Evolutionary conservation across 192 early-diverging fungal species (phyloP), one percentile per base, ranked within the genome.

Genomic region (Linnemannia elongata): DNA sequence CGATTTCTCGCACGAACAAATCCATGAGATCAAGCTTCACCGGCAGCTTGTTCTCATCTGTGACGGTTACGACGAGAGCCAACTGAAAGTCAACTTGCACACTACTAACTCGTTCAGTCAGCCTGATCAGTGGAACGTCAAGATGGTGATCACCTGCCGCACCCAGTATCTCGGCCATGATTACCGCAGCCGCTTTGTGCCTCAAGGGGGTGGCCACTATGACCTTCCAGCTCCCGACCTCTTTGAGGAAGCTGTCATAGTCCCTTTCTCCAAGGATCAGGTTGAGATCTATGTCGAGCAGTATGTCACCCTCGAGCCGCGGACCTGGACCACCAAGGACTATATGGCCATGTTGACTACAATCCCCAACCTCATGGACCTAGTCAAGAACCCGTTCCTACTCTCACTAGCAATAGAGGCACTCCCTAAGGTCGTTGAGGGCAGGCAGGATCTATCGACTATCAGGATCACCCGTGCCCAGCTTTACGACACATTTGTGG

Each of bases 21-120:
- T 75, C 35, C 44, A 24, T 4, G 74, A 75, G 12, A 30, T 75
- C 15, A 75, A 57, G 30, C 13, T n/a, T 30, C 12, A 38, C 10
- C 45, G 52, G 0, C 18, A 36, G 17, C 38, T 75, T 35, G 18
- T 75, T 35, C 35, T 75, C 12, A 75, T 75, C 35, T 75, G 74
- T 35, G 74, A 75, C 22, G 74, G 74, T 1, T 75, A 75, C 36
- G 74, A 75, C 15, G 74, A 75, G 35, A 38, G 35, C 9, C 52
- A 57, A 9, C 74, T 54, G 15, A 57, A 3, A 35, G 4, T 10
- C 33, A 75, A 75, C 15, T 15, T 75, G 1, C 18, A 75, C 33
- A 54, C 49, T 0, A 75, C 22, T 5, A 55, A 57, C 33, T 27
- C 5, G 0, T 52, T 75, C 4, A 75, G 57, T 24, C 45, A 10